phyloP scores from a whole-genome alignment of 23 red algal genomes.

The Pyropia yezoensis region DNA sequence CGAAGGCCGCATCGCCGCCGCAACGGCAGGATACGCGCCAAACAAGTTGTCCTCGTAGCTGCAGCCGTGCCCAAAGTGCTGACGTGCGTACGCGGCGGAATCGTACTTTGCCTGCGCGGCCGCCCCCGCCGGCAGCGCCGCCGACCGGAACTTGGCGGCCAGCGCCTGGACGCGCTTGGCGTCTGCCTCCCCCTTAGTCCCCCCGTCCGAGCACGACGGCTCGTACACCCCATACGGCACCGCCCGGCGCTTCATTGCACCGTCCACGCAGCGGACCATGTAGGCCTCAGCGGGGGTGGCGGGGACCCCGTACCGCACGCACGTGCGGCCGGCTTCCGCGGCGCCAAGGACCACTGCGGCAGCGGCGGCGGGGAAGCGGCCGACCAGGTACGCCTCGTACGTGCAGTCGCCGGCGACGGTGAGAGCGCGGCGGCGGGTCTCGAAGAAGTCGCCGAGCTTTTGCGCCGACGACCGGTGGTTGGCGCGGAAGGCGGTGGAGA shows the following conservation, averaged over 20 bases:
- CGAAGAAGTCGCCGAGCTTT: constrained; percentile 29
- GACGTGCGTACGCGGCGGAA: constrained; percentile 11
- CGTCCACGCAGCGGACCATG: constrained; percentile 35
- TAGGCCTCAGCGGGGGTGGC: constrained; percentile 16
- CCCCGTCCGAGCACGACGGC: constrained; percentile 27
- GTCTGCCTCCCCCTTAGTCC: constrained; percentile 18
- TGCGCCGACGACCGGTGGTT: constrained; percentile 16
- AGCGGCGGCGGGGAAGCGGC: constrained; percentile 7
- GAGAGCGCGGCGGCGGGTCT: constrained; percentile 32
- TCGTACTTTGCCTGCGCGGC: constrained; percentile 17
- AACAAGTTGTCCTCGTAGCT: constrained; percentile 42
- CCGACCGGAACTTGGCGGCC: constrained; percentile 15
- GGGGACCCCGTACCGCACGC: constrained; percentile 16
- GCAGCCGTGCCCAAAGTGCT: constrained; percentile 38
- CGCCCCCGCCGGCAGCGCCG: constrained; percentile 1
- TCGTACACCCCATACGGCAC: constrained; percentile 38
- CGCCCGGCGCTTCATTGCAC: constrained; percentile 7
- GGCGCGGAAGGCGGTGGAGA: constrained; percentile 24
- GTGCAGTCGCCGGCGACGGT: constrained; percentile 25
- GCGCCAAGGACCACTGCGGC: constrained; percentile 3
- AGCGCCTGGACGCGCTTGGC: constrained; percentile 24
- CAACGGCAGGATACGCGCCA: constrained; percentile 19
- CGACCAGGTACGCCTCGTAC: constrained; percentile 33
- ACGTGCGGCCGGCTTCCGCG: constrained; percentile 25
- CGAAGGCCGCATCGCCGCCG: constrained; percentile 29